Conservation (phyloP, 2,329 filamentous ascomycete genomes). For the Fusarium nygamai region DNA sequence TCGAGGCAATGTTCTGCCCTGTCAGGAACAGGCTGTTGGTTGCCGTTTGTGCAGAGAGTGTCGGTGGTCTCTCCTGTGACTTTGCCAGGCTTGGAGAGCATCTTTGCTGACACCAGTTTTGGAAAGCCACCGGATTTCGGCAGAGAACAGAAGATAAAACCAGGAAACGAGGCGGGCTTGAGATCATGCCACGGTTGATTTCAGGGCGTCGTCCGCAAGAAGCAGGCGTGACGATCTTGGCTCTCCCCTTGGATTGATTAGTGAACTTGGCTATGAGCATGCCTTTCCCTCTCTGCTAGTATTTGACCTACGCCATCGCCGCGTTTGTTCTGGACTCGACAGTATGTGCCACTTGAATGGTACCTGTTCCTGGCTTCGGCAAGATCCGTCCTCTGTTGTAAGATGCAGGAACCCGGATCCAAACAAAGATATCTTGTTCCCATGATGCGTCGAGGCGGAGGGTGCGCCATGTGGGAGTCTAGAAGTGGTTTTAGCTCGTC, state of each 20-base stretch:
- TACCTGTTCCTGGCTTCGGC: background rate
- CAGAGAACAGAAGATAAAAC: background rate
- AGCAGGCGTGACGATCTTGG: background rate
- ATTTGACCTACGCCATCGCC: background rate
- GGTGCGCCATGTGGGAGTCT: background rate
- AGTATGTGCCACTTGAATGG: background rate
- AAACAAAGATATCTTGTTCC: background rate
- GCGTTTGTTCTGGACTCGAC: background rate
- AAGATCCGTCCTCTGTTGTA: background rate
- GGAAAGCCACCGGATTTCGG: background rate
- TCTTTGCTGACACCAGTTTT: background rate
- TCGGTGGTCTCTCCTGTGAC: background rate
- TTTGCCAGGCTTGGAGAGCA: background rate
- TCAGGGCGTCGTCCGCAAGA: background rate
- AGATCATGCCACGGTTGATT: background rate
- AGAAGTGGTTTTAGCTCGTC: background rate
- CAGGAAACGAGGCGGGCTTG: background rate
- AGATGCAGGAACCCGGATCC: background rate
- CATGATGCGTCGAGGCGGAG: background rate
- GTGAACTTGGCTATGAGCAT: background rate
- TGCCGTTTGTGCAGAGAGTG: background rate
- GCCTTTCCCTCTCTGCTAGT: background rate
- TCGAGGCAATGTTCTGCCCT: background rate
- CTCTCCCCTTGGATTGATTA: background rate
- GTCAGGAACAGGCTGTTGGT: background rate